Base-by-base conservation (phyloP, 257 asterid species). In the Jasminum sambac region DNA sequence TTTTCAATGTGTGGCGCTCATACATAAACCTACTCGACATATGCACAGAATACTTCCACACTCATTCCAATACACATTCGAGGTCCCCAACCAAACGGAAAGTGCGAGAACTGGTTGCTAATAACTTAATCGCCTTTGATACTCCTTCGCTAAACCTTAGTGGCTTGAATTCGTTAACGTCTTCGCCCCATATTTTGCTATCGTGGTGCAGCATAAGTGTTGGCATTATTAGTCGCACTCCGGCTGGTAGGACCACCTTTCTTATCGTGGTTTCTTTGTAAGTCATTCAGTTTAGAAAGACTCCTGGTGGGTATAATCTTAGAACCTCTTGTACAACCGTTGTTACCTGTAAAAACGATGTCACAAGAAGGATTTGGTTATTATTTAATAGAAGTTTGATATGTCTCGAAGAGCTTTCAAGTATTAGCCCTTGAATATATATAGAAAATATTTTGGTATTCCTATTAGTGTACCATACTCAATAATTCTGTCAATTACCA, bases 141-240 rank as follows among this genome's bases (percentile, higher is more conserved):
- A 72, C 69, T 59, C 84, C 84, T 8, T 76, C 78, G 4, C 52
- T 30, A 10, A 73, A 78, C 48, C 82, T 73, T 26, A 63, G 72
- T 11, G 82, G 82, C 0, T 77, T 68, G 70, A 77, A 79, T 57
- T 79, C 84, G 1, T 42, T 63, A 6, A 72, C 81, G 19, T 79
- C 81, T 0, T 65, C 71, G 0, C 81, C 84, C 84, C 84, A 80
- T 17, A 72, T 24, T 46, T 72, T 57, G 13, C 39, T 24, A 30
- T 80, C 84, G 8, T 72, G 84, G 3, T 72, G 81, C 55, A 72
- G 12, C 57, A 39, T 0, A 37, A 76, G 25, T 26, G 36, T 1
- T 4, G 81, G 76, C 67, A 80, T 13, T 19, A 48, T 6, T 16
- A 76, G 23, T 1, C 21, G 30, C 57, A 76, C 72, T 17, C 69